Evolutionary conservation across 176 grass and related monocot species (phyloP).

Genomic region (Elymus sibiricus): DNA sequence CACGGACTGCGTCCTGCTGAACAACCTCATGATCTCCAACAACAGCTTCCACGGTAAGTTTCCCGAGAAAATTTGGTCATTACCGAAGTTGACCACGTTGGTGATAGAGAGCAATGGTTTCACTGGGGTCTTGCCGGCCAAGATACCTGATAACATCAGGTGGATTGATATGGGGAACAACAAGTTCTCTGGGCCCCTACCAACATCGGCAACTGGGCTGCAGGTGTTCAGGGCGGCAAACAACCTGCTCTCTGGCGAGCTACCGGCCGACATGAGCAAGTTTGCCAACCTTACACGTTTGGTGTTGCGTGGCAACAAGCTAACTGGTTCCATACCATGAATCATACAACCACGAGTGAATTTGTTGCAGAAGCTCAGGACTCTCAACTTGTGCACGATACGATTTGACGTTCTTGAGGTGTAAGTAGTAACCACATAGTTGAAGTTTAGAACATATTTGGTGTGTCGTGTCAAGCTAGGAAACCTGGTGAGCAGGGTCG

Average conservation of each 20-base stretch:
- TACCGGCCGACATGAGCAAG: constrained; percentile 4
- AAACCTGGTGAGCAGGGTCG: too few relatives aligned
- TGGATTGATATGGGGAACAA: not conserved
- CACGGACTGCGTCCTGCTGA: not conserved
- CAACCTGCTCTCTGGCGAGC: constrained; percentile 18
- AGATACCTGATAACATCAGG: rapidly evolving
- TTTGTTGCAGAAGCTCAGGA: not conserved
- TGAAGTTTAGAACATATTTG: too few relatives aligned
- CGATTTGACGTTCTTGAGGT: too few relatives aligned
- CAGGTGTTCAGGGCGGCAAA: not conserved
- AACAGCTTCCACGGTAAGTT: constrained; percentile 42
- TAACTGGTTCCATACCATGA: constrained; percentile 16
- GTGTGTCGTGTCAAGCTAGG: too few relatives aligned
- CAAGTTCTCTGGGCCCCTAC: not conserved
- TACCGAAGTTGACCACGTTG: not conserved
- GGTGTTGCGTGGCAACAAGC: constrained; percentile 3
- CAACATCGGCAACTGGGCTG: not conserved
- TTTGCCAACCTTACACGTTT: not conserved
- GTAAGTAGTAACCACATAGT: too few relatives aligned
- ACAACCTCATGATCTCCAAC: constrained; percentile 3
- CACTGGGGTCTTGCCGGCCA: not conserved
- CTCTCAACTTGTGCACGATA: too few relatives aligned
- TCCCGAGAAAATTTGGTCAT: constrained; percentile 19
- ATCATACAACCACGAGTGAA: not conserved
- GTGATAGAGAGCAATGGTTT: constrained; percentile 28